A percentile compares a stretch with the other conserved stretches of the same genome.
Conservation (phyloP, 164 flowering plant genomes). For the Santalum album region DNA sequence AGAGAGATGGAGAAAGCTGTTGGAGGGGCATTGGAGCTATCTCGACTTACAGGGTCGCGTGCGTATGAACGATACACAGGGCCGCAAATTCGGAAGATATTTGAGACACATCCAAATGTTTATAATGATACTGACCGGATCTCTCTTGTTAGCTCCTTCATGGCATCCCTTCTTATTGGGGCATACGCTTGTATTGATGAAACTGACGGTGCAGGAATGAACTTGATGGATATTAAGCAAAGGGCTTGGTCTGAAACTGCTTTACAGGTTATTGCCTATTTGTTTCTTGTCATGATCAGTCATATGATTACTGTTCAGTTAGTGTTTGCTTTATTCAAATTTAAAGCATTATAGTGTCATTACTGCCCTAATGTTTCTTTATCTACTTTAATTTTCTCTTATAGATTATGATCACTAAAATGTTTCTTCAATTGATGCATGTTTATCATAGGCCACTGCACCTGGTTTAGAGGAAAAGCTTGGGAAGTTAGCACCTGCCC, state of each 20-base stretch:
- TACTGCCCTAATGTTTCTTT: not conserved
- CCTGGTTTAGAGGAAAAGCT: slow-evolving; percentile 79
- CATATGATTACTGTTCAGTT: not conserved
- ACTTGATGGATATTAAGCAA: slow-evolving; percentile 73
- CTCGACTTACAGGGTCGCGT: slow-evolving; percentile 78
- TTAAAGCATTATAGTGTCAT: not conserved
- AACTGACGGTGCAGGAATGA: slow-evolving; percentile 97
- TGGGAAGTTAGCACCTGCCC: slow-evolving; percentile 89
- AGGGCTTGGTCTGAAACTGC: slow-evolving; percentile 46
- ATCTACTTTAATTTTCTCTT: not conserved
- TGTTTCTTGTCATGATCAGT: not conserved
- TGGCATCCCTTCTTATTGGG: slow-evolving; percentile 81
- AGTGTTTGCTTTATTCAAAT: not conserved
- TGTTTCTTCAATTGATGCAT: slow-evolving; percentile 1
- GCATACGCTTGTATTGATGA: slow-evolving; percentile 81
- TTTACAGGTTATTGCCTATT: slow-evolving; percentile 36
- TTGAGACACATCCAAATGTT: slow-evolving; percentile 52
- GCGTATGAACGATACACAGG: slow-evolving; percentile 85
- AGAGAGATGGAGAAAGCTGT: slow-evolving; percentile 72
- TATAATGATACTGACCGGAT: slow-evolving; percentile 77
- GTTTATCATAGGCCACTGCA: slow-evolving; percentile 70
- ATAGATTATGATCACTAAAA: not conserved
- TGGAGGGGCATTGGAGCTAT: slow-evolving; percentile 77
- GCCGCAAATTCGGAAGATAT: slow-evolving; percentile 79
- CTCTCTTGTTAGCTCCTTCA: slow-evolving; percentile 94